Base-by-base conservation (phyloP, 495 filamentous ascomycete species). In the Chaetomium fimeti region DNA sequence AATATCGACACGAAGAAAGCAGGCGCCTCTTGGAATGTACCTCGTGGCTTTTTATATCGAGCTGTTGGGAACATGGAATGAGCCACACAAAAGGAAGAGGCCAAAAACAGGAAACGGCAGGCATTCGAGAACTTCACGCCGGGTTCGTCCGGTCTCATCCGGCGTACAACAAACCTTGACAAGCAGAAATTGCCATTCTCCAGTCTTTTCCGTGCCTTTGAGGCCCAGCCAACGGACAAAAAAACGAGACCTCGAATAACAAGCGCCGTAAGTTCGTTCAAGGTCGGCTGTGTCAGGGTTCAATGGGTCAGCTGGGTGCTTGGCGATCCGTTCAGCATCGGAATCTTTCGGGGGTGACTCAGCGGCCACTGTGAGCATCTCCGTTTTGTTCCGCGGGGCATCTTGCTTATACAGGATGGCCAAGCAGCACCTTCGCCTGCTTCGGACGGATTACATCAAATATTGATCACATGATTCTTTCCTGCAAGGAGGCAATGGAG, bases 341-440 rank as follows among this genome's bases (percentile, higher is more conserved):
- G 68, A 53, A 67, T 62, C 61, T 68, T 55, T 67, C 68, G 68
- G 68, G 61, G 62, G 27, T 47, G 22, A 38, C 45, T n/a, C 15
- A 57, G 38, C n/a, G 3, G 12, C 2, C 11, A n/a, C 3, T n/a
- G 15, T 2, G 16, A 8, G 4, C 43, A 38, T 36, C n/a, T 60
- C 57, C 57, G 57, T 36, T 48, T 32, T 48, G 18, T 32, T 36
- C 57, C 42, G 42, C 24, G 5, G 20, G 9, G 20, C 54, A 20
- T 25, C 18, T 40, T 43, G 32, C 32, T 36, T 36, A 36, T 9
- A 15, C 53, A n/a, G n/a, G n/a, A n/a, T n/a, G n/a, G n/a, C n/a
- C n/a, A n/a, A n/a, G n/a, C n/a, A n/a, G n/a, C 29, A 15, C 0
- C 49, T 55, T 38, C 28, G 5, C 5, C 2, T 32, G 11, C 5